These are phyloP conservation scores for Rhododendron simsii DNA, from an alignment of 148 eudicot species.

Conservation along the genomic window DNA sequence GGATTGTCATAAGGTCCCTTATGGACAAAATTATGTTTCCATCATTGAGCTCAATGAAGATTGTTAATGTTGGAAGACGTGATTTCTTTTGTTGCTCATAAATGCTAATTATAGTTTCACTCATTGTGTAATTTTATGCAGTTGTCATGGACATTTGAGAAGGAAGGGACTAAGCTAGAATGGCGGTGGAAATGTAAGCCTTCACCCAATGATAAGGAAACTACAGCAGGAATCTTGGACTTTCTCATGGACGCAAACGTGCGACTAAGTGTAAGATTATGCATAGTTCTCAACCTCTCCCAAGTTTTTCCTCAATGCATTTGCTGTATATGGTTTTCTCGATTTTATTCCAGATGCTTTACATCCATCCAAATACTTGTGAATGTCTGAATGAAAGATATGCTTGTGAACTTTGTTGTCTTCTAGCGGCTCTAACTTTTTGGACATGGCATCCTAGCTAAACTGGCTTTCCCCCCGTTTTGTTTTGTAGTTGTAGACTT, in stretches of 20 bases:
- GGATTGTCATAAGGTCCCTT: not conserved
- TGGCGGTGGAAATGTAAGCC: slow-evolving; percentile 95
- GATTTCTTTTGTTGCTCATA: not conserved
- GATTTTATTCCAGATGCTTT: not conserved
- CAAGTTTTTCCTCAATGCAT: not conserved
- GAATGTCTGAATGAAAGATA: not conserved
- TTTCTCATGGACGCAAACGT: slow-evolving; percentile 89
- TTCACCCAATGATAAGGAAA: slow-evolving; percentile 54
- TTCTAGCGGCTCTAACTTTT: not conserved
- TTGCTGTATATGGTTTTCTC: not conserved
- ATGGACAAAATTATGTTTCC: not conserved
- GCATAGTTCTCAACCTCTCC: not conserved
- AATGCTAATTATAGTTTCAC: not conserved
- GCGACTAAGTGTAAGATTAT: slow-evolving; percentile 64
- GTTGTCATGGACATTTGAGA: slow-evolving; percentile 93
- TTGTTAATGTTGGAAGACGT: not conserved
- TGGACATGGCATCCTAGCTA: not conserved
- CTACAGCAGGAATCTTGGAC: slow-evolving; percentile 64
- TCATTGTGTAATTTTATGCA: slow-evolving; percentile 21
- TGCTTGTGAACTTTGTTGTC: not conserved
- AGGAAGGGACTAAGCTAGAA: slow-evolving; percentile 78
- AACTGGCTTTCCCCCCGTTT: not conserved
- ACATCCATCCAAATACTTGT: not conserved
- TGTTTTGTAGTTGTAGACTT: not conserved
- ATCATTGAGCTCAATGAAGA: not conserved